phyloP scores from a whole-genome alignment of 179 eudicot species.

The Spinacia oleracea region DNA sequence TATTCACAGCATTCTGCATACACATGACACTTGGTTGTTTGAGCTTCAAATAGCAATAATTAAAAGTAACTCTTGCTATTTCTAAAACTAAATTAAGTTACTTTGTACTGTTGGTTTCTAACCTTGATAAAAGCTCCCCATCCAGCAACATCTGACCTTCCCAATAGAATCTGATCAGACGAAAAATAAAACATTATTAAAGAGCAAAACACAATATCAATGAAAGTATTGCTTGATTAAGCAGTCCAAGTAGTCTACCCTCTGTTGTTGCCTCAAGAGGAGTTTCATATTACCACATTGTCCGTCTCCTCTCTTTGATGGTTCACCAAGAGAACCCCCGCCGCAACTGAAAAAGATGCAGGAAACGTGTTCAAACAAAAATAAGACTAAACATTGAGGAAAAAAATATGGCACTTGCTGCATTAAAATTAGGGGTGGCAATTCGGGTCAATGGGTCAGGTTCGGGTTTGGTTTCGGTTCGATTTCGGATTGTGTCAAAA shows the following conservation, averaged over 20 bases:
- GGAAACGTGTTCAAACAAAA: background rate
- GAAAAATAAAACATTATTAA: background rate
- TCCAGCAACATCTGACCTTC: constrained; percentile 88
- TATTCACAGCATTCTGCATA: constrained; percentile 82
- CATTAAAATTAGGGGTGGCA: too few relatives aligned
- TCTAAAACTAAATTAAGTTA: too few relatives aligned
- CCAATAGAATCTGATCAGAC: constrained; percentile 69
- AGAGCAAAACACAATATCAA: constrained; percentile 6
- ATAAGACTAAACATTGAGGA: too few relatives aligned
- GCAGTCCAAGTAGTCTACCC: constrained; percentile 37
- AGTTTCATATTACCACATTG: constrained; percentile 98
- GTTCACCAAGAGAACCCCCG: constrained; percentile 85
- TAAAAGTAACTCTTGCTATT: background rate
- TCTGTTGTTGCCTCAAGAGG: constrained; percentile 84
- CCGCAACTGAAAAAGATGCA: constrained; percentile 70
- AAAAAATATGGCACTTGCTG: background rate
- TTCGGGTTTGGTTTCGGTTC: too few relatives aligned
- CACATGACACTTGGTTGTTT: constrained; percentile 15
- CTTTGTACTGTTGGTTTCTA: constrained; percentile 17
- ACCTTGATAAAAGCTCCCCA: constrained; percentile 99
- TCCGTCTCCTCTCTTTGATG: constrained; percentile 82
- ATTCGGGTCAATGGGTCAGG: too few relatives aligned
- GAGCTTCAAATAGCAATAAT: constrained; percentile 14
- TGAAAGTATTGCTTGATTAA: background rate
- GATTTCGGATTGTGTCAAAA: too few relatives aligned